Conservation (phyloP, 2,329 filamentous ascomycete species). For the Geoglossum cookeanum region DNA sequence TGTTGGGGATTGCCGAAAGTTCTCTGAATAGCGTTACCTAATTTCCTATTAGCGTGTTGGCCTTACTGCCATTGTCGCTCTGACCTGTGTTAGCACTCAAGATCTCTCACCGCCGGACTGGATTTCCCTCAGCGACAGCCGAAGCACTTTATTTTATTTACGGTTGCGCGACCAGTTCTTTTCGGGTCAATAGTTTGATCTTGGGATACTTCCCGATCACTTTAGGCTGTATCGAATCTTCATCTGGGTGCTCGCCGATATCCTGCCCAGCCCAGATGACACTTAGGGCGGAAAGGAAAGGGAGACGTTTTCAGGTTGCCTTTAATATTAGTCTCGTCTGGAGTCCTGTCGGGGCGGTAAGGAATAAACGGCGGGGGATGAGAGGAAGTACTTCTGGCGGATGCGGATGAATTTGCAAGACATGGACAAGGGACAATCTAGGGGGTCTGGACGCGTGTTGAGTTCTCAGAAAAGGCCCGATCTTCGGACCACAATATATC, state of each 20-base stretch:
- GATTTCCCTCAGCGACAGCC: no score
- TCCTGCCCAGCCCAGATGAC: not conserved
- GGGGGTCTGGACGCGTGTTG: not conserved
- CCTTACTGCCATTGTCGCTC: no score
- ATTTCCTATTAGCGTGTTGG: no score
- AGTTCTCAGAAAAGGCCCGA: not conserved
- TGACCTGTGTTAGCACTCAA: no score
- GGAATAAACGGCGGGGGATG: not conserved
- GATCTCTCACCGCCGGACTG: no score
- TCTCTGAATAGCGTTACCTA: no score
- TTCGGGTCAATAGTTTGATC: no score
- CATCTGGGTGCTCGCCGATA: not conserved
- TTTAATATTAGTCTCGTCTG: not conserved
- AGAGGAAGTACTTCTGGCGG: not conserved
- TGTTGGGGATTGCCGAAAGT: no score
- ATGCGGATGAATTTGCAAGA: not conserved
- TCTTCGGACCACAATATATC: not conserved
- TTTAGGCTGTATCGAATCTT: no score
- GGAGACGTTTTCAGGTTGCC: not conserved
- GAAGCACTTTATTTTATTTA: no score
- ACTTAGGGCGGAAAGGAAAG: not conserved
- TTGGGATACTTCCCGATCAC: no score
- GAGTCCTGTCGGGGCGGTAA: not conserved
- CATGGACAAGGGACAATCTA: not conserved
- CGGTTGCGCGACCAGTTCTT: no score